These are phyloP conservation scores for Lentinus brumalis DNA, from an alignment of 768 basidiomycete genomes.

Conservation along the genomic window DNA sequence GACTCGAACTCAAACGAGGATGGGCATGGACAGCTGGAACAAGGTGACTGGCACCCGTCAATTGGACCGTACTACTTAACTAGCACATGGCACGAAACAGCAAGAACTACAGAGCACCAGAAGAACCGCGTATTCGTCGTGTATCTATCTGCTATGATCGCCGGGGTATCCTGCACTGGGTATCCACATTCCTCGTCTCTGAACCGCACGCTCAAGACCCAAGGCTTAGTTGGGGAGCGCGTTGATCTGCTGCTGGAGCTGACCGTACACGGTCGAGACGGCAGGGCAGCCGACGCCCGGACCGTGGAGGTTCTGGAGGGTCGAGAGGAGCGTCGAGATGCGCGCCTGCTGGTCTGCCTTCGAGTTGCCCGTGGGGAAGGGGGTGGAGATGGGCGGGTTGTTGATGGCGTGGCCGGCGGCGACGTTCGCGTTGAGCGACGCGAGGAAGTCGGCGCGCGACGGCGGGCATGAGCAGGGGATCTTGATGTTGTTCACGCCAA, in stretches of 20 bases:
- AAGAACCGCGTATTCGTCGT: not conserved
- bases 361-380: slow-evolving; percentile 48
- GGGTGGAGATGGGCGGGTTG: slow-evolving; percentile 52
- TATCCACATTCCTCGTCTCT: not conserved
- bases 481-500: slow-evolving; percentile 39
- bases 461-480: slow-evolving; percentile 47
- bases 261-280: slow-evolving; percentile 57
- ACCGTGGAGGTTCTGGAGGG: slow-evolving; percentile 72
- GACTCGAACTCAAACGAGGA: not conserved
- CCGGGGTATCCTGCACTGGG: slow-evolving; percentile 3
- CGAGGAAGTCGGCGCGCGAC: slow-evolving; percentile 33
- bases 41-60: slow-evolving; percentile 20
- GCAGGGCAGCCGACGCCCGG: slow-evolving; percentile 68
- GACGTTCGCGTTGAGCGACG: slow-evolving; percentile 46
- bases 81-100: slow-evolving; percentile 6
- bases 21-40: slow-evolving; percentile 21
- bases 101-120: not conserved
- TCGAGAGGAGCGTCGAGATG: slow-evolving; percentile 60
- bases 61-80: slow-evolving; percentile 14
- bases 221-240: slow-evolving; percentile 19
- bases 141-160: not conserved
- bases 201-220: not conserved
- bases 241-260: slow-evolving; percentile 25
- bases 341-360: slow-evolving; percentile 41
- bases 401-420: slow-evolving; percentile 64